These are phyloP conservation scores for Chamaecrista fasciculata DNA, from an alignment of 306 rosid genomes.

Conservation along the genomic window DNA sequence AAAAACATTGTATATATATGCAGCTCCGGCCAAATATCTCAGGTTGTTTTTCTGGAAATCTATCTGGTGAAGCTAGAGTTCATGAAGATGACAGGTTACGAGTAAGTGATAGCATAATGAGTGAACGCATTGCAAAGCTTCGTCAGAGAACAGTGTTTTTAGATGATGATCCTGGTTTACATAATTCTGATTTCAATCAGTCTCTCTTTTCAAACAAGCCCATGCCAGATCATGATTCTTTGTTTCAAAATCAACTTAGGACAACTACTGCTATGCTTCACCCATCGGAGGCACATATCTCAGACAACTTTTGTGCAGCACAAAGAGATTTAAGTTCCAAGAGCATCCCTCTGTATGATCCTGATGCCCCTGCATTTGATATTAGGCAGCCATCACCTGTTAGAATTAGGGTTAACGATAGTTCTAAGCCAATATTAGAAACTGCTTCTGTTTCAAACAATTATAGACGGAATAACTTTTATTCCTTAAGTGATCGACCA, in stretches of 20 bases:
- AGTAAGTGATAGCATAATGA: slow-evolving; percentile 25
- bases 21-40: slow-evolving; percentile 17
- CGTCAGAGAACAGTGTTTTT: slow-evolving; percentile 26
- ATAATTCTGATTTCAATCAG: slow-evolving; percentile 23
- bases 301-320: slow-evolving; percentile 24
- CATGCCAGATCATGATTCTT: slow-evolving; percentile 28
- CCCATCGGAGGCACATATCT: slow-evolving; percentile 24
- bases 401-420: slow-evolving; percentile 21
- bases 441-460: slow-evolving; percentile 30
- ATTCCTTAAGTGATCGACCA: slow-evolving; percentile 33
- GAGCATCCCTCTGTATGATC: slow-evolving; percentile 21
- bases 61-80: slow-evolving; percentile 24
- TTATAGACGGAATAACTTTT: slow-evolving; percentile 13
- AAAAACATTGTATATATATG: slow-evolving; percentile 21
- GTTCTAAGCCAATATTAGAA: slow-evolving; percentile 21
- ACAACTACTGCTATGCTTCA: slow-evolving; percentile 30
- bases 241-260: slow-evolving; percentile 34
- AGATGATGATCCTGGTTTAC: slow-evolving; percentile 24
- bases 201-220: slow-evolving; percentile 30
- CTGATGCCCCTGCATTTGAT: slow-evolving; percentile 29
- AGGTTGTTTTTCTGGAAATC: slow-evolving; percentile 21
- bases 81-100: slow-evolving; percentile 23
- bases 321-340: slow-evolving; percentile 30
- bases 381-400: background rate
- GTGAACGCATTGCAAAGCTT: slow-evolving; percentile 21